Percentiles rank a stretch among this genome's conserved stretches.
These are phyloP conservation scores for Mycogone perniciosa DNA, from an alignment of 2,329 filamentous ascomycete genomes.

Conservation along the genomic window DNA sequence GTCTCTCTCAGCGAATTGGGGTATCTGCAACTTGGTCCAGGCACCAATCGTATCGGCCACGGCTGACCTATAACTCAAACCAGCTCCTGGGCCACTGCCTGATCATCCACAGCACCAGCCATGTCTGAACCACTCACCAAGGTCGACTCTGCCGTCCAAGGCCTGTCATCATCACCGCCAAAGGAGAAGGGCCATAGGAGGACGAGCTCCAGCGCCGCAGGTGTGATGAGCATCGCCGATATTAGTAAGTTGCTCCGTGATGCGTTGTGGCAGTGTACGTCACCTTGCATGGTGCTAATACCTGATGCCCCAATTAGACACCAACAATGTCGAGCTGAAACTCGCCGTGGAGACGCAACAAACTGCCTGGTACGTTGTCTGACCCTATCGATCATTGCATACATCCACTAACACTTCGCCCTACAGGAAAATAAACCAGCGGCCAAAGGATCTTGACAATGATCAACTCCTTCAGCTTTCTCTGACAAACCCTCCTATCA, in stretches of 20 bases:
- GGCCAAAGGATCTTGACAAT: constrained; percentile 71
- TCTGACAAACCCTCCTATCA: constrained; percentile 75
- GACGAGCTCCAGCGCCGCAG: constrained; percentile 64
- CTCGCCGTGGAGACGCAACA: constrained; percentile 79
- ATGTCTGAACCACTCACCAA: constrained; percentile 62
- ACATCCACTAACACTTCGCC: constrained; percentile 1
- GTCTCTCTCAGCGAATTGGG: constrained; percentile 5
- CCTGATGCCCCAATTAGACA: constrained; percentile 48
- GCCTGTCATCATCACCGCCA: constrained; percentile 61
- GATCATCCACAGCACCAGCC: constrained; percentile 19
- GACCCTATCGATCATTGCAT: background rate
- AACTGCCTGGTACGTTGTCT: constrained; percentile 68
- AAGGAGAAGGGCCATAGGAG: constrained; percentile 64
- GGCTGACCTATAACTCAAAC: background rate
- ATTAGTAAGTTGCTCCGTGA: constrained; percentile 56
- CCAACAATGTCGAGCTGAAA: constrained; percentile 62
- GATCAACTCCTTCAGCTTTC: constrained; percentile 75
- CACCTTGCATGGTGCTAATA: background rate
- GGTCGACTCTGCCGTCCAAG: constrained; percentile 86
- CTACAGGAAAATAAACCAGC: constrained; percentile 87
- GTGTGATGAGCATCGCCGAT: constrained; percentile 70
- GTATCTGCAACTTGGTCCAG: background rate
- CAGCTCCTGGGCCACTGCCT: constrained; percentile 2
- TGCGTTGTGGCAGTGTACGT: background rate
- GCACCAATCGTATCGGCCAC: background rate